phyloP scores from a whole-genome alignment of 768 basidiomycete genomes.

The Russula compacta region DNA sequence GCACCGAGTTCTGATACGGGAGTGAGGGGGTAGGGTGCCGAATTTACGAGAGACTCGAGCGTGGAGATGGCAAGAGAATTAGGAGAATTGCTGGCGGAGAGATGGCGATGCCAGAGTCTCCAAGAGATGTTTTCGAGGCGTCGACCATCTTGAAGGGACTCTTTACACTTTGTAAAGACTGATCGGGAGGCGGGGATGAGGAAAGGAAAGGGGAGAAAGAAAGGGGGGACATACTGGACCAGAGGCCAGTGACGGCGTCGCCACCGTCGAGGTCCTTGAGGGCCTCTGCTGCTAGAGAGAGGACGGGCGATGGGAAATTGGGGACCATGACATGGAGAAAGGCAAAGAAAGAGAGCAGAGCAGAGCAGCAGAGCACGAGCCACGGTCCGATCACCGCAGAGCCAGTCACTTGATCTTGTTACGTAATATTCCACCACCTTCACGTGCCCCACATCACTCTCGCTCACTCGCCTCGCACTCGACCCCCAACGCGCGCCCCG shows the following conservation, averaged over 20 bases:
- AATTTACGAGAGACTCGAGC: slow-evolving; percentile 20
- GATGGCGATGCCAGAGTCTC: slow-evolving; percentile 72
- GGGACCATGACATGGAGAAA: slow-evolving; percentile 34
- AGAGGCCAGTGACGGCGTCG: slow-evolving; percentile 57
- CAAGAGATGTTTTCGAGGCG: slow-evolving; percentile 83
- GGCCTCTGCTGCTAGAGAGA: slow-evolving; percentile 55
- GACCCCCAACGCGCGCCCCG: slow-evolving; percentile 5
- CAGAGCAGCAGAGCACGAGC: neutral
- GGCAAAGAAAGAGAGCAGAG: neutral
- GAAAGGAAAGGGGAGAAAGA: neutral
- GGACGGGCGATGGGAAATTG: slow-evolving; percentile 53
- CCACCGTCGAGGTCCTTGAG: slow-evolving; percentile 59
- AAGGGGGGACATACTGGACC: slow-evolving; percentile 46
- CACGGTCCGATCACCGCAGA: neutral
- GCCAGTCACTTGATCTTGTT: no score
- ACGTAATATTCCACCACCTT: no score
- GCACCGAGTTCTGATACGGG: slow-evolving; percentile 15
- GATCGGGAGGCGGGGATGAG: slow-evolving; percentile 2
- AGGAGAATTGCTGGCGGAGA: slow-evolving; percentile 32
- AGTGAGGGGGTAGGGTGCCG: slow-evolving; percentile 8
- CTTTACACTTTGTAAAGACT: slow-evolving; percentile 85
- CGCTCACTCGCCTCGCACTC: no score
- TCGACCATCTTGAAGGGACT: slow-evolving; percentile 67
- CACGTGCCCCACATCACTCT: no score
- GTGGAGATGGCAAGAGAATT: slow-evolving; percentile 22